A percentile compares a stretch with the other conserved stretches of the same genome.
These are phyloP conservation scores for Colletotrichum tropicicola DNA, from an alignment of 2,329 filamentous ascomycete species.

Conservation along the genomic window DNA sequence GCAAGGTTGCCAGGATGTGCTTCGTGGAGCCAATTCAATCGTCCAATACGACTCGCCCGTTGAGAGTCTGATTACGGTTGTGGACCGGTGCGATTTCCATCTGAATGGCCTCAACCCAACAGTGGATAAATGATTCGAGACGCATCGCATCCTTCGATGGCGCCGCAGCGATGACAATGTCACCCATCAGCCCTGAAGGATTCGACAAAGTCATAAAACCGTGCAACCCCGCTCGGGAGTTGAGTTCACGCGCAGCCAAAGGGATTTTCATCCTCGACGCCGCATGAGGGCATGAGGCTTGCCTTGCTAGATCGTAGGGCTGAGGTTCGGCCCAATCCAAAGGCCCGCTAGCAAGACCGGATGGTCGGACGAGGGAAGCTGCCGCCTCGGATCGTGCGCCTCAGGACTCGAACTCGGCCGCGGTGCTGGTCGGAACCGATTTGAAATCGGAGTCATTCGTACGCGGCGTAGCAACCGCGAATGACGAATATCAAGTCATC, in stretches of 20 bases:
- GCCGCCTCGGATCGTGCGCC: background rate
- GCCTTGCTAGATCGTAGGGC: conserved; percentile 17
- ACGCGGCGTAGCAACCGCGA: background rate
- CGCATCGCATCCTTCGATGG: background rate
- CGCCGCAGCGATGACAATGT: background rate
- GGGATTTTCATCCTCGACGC: background rate
- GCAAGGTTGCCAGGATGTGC: conserved; percentile 8
- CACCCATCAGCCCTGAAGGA: background rate
- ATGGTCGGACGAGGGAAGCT: background rate
- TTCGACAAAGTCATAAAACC: background rate
- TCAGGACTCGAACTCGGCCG: background rate
- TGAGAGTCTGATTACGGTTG: background rate
- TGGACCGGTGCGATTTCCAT: background rate
- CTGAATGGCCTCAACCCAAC: conserved; percentile 13
- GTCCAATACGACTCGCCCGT: background rate
- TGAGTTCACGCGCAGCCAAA: background rate
- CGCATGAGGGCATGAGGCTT: background rate
- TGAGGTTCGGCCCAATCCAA: conserved; percentile 6
- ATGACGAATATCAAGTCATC: background rate
- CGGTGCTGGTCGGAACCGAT: background rate
- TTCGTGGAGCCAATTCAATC: background rate
- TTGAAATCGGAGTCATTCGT: background rate
- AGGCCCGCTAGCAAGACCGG: background rate
- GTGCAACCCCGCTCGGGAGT: background rate
- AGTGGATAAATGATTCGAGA: background rate